Evolutionary conservation across 176 grass and related monocot genomes (phyloP).

Genomic region (Panicum miliaceum): DNA sequence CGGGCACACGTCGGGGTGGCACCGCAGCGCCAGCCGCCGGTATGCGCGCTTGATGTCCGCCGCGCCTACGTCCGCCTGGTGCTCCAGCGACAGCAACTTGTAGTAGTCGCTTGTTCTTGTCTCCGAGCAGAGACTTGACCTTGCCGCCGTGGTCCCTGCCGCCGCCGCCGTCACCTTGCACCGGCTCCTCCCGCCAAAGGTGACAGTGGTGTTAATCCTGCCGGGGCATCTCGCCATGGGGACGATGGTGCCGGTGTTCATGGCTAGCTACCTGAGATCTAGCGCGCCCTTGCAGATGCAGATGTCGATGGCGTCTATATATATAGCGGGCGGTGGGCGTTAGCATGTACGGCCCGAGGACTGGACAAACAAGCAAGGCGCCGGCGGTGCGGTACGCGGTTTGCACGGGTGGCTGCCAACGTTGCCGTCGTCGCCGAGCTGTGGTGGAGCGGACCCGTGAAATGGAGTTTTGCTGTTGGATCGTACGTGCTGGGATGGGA

Average conservation of each 20-base stretch:
- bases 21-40: constrained; percentile 64
- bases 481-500: not conserved
- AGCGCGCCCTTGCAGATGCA: not conserved
- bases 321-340: not conserved
- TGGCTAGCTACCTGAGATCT: not conserved
- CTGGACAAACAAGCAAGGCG: not conserved
- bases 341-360: not conserved
- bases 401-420: not conserved
- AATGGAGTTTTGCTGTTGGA: constrained; percentile 18
- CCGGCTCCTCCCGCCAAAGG: not conserved
- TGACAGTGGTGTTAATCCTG: not conserved
- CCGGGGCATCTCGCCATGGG: not conserved
- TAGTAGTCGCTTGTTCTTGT: constrained; percentile 48
- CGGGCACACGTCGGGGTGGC: constrained; percentile 76
- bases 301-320: not conserved
- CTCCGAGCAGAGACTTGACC: not conserved
- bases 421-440: not conserved
- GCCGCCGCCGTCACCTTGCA: not conserved
- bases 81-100: constrained; percentile 59
- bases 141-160: not conserved
- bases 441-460: not conserved
- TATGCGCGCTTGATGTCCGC: constrained; percentile 81
- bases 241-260: constrained; percentile 20
- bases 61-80: constrained; percentile 30
- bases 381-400: not conserved